These are phyloP conservation scores for Diaporthe citri DNA, from an alignment of 2,329 filamentous ascomycete genomes.

Conservation along the genomic window DNA sequence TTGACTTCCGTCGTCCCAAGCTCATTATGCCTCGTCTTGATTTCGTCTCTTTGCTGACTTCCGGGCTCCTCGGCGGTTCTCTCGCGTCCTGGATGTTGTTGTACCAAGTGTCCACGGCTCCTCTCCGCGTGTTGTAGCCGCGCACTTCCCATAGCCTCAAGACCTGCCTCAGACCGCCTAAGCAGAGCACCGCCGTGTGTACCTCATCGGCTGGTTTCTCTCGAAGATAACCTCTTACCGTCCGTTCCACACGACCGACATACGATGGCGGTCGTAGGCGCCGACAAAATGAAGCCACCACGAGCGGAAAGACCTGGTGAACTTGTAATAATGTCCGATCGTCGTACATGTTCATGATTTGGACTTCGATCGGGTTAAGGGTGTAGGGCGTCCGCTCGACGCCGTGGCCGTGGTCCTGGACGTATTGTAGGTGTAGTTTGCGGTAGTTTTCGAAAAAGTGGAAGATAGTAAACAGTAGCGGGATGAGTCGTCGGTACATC, in stretches of 20 bases:
- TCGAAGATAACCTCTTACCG: slow-evolving; percentile 72
- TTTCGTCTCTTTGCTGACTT: slow-evolving; percentile 60
- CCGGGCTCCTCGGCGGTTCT: slow-evolving; percentile 49
- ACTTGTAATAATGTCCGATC: slow-evolving; percentile 72
- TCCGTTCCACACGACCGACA: slow-evolving; percentile 72
- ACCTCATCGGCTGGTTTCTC: slow-evolving; percentile 74
- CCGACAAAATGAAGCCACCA: slow-evolving; percentile 74
- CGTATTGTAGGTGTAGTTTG: slow-evolving; percentile 68
- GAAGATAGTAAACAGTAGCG: slow-evolving; percentile 74
- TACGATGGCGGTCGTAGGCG: slow-evolving; percentile 74
- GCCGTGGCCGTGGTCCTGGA: slow-evolving; percentile 66
- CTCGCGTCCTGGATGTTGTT: slow-evolving; percentile 54
- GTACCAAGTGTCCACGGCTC: slow-evolving; percentile 72
- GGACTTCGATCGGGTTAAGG: slow-evolving; percentile 70
- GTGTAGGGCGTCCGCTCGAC: slow-evolving; percentile 68
- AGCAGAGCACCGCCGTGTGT: slow-evolving; percentile 69
- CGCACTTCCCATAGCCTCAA: slow-evolving; percentile 76
- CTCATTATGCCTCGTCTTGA: slow-evolving; percentile 65
- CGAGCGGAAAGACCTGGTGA: slow-evolving; percentile 74
- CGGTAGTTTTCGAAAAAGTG: slow-evolving; percentile 78
- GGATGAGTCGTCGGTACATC: slow-evolving; percentile 74
- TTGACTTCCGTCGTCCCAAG: slow-evolving; percentile 71
- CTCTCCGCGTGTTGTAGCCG: slow-evolving; percentile 71
- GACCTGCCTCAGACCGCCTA: slow-evolving; percentile 73
- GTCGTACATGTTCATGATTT: slow-evolving; percentile 75